Evolutionary conservation across 2,329 filamentous ascomycete species (phyloP).

Genomic region (Aspergillus thermomutatus): DNA sequence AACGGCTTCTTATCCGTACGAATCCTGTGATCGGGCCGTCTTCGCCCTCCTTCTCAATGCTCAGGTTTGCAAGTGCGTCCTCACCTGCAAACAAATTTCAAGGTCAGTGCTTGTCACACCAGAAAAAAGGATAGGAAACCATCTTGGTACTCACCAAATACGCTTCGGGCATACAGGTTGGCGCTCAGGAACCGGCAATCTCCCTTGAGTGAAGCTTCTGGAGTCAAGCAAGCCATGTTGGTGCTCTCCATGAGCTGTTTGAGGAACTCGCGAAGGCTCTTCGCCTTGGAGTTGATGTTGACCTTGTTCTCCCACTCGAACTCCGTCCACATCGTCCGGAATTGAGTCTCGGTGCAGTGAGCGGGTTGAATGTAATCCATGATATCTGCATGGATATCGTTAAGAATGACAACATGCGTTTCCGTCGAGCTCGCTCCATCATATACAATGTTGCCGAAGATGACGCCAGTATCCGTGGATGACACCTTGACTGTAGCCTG

Average conservation of each 20-base stretch:
- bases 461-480: constrained; percentile 95
- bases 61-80: constrained; percentile 95
- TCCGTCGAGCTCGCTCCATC: constrained; percentile 89
- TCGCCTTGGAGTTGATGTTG: constrained; percentile 98
- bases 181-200: constrained; percentile 98
- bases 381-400: constrained; percentile 97
- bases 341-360: constrained; percentile 94
- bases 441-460: constrained; percentile 98
- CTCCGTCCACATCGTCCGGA: constrained; percentile 99
- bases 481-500: constrained; percentile 99
- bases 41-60: constrained; percentile 95
- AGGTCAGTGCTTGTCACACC: constrained; percentile 18
- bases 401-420: constrained; percentile 94
- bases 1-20: constrained; percentile 94
- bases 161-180: constrained; percentile 92
- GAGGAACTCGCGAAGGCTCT: constrained; percentile 85
- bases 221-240: constrained; percentile 97
- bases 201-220: constrained; percentile 91
- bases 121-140: not conserved
- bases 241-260: constrained; percentile 94
- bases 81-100: constrained; percentile 62
- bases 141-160: constrained; percentile 74
- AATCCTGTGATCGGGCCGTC: constrained; percentile 95
- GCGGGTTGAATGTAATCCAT: constrained; percentile 99
- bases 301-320: constrained; percentile 99